Base-by-base conservation (phyloP, 352 stramenopile genomes). In the Phytophthora podocarpi region DNA sequence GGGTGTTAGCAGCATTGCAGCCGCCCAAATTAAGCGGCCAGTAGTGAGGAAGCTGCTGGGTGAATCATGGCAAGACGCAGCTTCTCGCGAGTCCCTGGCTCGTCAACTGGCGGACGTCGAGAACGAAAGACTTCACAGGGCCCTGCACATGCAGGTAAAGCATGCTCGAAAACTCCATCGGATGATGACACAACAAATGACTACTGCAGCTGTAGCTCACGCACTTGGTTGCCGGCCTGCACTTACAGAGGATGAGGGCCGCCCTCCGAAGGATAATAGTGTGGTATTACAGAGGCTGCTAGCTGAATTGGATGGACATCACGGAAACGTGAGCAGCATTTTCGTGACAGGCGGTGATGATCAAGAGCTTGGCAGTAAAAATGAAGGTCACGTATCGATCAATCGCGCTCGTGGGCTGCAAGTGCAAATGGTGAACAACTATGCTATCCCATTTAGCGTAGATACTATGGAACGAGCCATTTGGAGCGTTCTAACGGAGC, bases 151-250 rank as follows among this genome's bases (percentile, higher is more conserved):
- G 21, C 61, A 65, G 45, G 12, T 59, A 23, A 40, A 50, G 10
- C 42, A 70, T 23, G 61, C 53, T 24, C 61, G 47, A 8, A 70
- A 53, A 27, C 34, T 70, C 5, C 56, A 70, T 40, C 36, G 46
- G 18, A 59, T 65, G 53, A 31, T 70, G 12, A 55, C 42, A 5
- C 37, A 65, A 9, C 39, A 55, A 30, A 56, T 65, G 37, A 60
- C 28, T 3, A 52, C 37, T 55, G 9, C 32, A 7, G 34, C 30
- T 21, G 20, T 60, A 21, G 23, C 49, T 7, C 28, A 60, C 32
- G 41, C 32, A 18, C 41, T 70, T 45, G 46, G 40, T 5, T 60
- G 40, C 12, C 53, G 37, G 11, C 53, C 47, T 26, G 24, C 20
- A 15, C 18, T 65, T 23, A 15, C n/a, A 31, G 53, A 18, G 1